A percentile compares a stretch with the other conserved stretches of the same genome.
These are phyloP conservation scores for Ogataea nitratoaversa DNA, from an alignment of 805 yeast genomes.

Conservation along the genomic window DNA sequence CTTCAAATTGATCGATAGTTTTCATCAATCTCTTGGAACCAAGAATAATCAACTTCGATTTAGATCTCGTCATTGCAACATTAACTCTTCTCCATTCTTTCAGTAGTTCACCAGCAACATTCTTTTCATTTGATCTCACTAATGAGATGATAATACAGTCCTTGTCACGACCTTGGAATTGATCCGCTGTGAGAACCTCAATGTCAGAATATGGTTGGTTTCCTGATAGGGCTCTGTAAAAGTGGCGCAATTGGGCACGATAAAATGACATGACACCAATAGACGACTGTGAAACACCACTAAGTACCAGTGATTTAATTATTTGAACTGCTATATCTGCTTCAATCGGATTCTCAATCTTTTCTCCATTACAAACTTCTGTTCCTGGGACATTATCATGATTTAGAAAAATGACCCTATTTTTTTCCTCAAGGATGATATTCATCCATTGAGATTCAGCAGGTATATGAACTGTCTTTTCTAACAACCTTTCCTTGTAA, in stretches of 20 bases:
- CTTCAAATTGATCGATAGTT: slow-evolving; percentile 46
- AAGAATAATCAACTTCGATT: slow-evolving; percentile 72
- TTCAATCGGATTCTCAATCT: slow-evolving; percentile 70
- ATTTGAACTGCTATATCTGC: slow-evolving; percentile 60
- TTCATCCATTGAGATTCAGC: slow-evolving; percentile 47
- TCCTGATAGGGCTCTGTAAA: slow-evolving; percentile 28
- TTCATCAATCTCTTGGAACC: slow-evolving; percentile 71
- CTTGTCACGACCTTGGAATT: slow-evolving; percentile 94
- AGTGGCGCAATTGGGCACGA: slow-evolving; percentile 66
- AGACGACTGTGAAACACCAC: slow-evolving; percentile 55
- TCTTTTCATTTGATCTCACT: slow-evolving; percentile 71
- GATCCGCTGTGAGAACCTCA: slow-evolving; percentile 90
- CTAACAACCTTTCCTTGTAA: slow-evolving; percentile 24
- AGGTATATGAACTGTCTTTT: slow-evolving; percentile 7
- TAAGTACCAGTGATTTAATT: slow-evolving; percentile 48
- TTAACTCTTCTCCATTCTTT: slow-evolving; percentile 90
- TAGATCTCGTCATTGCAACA: slow-evolving; percentile 92
- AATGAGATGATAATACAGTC: slow-evolving; percentile 86
- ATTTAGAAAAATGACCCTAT: slow-evolving; percentile 71
- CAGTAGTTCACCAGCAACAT: slow-evolving; percentile 69
- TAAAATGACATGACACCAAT: slow-evolving; percentile 91
- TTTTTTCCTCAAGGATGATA: slow-evolving; percentile 46
- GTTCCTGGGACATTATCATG: slow-evolving; percentile 65
- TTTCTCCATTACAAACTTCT: slow-evolving; percentile 58
- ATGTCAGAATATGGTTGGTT: slow-evolving; percentile 37